A percentile compares a stretch with the other conserved stretches of the same genome.
phyloP scores from a whole-genome alignment of 2,329 filamentous ascomycete species.

The Colletotrichum lini region DNA sequence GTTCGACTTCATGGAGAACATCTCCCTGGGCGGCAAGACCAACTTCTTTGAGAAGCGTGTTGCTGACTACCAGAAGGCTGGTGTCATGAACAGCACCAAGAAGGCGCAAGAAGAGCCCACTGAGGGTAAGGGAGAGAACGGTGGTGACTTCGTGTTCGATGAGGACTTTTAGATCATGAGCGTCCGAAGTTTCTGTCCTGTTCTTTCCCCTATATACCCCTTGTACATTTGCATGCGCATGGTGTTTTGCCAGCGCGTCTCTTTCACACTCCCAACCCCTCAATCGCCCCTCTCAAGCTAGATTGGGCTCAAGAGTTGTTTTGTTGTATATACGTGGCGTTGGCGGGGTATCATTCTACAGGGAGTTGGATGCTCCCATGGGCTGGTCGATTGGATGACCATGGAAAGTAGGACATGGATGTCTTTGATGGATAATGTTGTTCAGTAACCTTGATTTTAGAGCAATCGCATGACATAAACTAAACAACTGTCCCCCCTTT shows the following conservation, averaged over 20 bases:
- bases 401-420: conserved; percentile 40
- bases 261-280: conserved; percentile 44
- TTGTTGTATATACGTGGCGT: conserved; percentile 37
- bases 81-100: conserved; percentile 94
- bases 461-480: conserved; percentile 34
- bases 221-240: conserved; percentile 43
- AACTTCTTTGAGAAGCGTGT: conserved; percentile 99
- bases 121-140: conserved; percentile 70
- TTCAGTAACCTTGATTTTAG: conserved; percentile 18
- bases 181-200: conserved; percentile 35
- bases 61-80: conserved; percentile 99
- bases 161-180: conserved; percentile 86
- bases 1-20: conserved; percentile 99
- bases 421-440: conserved; percentile 41
- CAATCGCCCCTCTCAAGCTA: conserved; percentile 17
- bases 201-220: conserved; percentile 44
- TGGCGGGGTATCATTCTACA: conserved; percentile 28
- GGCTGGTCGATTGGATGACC: conserved; percentile 37
- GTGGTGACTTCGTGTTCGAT: conserved; percentile 91
- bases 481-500: not conserved
- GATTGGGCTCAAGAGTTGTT: conserved; percentile 25
- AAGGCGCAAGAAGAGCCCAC: conserved; percentile 70
- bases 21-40: conserved; percentile 98
- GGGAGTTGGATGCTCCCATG: conserved; percentile 36
- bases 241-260: conserved; percentile 46